Evolutionary conservation across 2,329 filamentous ascomycete genomes (phyloP).

Genomic region (Aspergillus nomiae): DNA sequence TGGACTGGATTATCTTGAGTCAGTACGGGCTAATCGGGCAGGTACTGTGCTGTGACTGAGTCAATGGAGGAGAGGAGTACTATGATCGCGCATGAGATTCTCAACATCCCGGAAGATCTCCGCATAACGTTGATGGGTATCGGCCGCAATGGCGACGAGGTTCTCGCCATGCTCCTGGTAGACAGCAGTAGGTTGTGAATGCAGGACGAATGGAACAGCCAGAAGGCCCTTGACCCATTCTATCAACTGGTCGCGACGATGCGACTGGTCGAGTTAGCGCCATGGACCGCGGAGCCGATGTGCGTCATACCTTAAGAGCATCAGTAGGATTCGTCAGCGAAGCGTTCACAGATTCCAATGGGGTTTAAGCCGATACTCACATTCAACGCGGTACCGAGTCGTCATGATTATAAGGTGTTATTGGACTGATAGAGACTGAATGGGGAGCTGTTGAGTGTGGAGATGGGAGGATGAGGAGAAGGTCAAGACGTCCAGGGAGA

Average conservation of each 20-base stretch:
- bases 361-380: constrained; percentile 49
- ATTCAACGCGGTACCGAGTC: constrained; percentile 65
- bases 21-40: neutral
- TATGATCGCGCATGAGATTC: constrained; percentile 87
- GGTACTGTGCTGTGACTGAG: neutral
- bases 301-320: constrained; percentile 59
- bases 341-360: neutral
- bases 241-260: constrained; percentile 84
- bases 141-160: constrained; percentile 72
- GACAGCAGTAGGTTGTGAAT: constrained; percentile 88
- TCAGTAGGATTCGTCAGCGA: constrained; percentile 47
- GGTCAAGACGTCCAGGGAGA: neutral
- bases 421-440: neutral
- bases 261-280: constrained; percentile 59
- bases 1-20: constrained; percentile 54
- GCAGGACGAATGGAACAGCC: constrained; percentile 93
- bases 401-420: constrained; percentile 37
- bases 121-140: constrained; percentile 84
- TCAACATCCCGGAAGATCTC: constrained; percentile 97
- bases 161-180: constrained; percentile 68
- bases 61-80: constrained; percentile 47
- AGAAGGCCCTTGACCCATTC: constrained; percentile 97
- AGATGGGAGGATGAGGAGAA: neutral
- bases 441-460: neutral
- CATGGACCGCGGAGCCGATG: neutral